These are phyloP conservation scores for Stropharia rugosoannulata DNA, from an alignment of 768 basidiomycete species.

Conservation along the genomic window DNA sequence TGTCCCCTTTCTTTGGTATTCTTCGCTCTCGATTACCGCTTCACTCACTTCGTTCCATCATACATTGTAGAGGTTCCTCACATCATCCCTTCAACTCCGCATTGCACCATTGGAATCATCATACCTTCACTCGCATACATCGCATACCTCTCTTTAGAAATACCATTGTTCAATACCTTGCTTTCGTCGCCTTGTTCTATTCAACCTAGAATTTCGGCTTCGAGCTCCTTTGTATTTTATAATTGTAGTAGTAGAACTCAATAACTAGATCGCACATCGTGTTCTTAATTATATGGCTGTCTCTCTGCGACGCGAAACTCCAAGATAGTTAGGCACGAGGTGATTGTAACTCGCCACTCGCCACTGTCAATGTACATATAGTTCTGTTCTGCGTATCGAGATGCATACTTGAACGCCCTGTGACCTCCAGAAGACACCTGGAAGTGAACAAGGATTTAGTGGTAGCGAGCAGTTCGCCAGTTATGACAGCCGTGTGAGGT, in stretches of 20 bases:
- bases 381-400: too few species aligned
- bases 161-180: slow-evolving; percentile 5
- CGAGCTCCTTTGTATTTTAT: background rate
- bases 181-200: slow-evolving; percentile 5
- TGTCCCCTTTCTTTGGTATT: background rate
- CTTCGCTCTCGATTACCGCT: background rate
- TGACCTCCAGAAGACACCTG: background rate
- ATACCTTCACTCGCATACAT: background rate
- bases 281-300: too few species aligned
- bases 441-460: background rate
- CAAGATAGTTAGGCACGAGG: too few species aligned
- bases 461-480: background rate
- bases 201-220: slow-evolving; percentile 4
- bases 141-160: slow-evolving; percentile 7
- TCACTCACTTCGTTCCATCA: background rate
- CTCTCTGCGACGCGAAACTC: too few species aligned
- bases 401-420: too few species aligned
- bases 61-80: background rate
- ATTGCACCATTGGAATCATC: slow-evolving; percentile 6
- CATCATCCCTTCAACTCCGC: background rate
- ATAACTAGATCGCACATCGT: too few species aligned
- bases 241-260: too few species aligned
- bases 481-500: slow-evolving; percentile 2
- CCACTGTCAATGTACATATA: too few species aligned
- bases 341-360: too few species aligned